Base-by-base conservation (phyloP, 2,329 filamentous ascomycete species). In the Alternaria metachromatica region DNA sequence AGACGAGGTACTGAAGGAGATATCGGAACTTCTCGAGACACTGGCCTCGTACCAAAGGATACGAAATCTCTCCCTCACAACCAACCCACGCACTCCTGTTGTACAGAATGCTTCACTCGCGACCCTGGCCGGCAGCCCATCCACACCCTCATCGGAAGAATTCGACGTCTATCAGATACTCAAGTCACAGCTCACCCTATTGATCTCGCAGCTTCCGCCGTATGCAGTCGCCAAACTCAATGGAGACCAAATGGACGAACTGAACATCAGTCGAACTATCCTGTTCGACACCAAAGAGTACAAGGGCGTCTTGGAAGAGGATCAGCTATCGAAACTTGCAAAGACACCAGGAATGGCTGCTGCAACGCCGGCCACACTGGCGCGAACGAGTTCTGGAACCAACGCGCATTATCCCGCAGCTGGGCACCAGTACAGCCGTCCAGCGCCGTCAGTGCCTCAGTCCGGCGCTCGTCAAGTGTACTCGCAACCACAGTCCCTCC, bases 151-250 rank as follows among this genome's bases (percentile, higher is more conserved):
- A 1, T 80, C 84, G 18, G 84, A 86, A 28, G 88, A 90, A 69
- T 77, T 84, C 41, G 82, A 83, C 43, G 82, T 87, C 0, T 97
- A 96, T 76, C 86, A 93, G 67, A 86, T 90, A 25, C 84, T 97
- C 56, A 93, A 91, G 76, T 87, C 89, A 5, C 92, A 94, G 75
- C 83, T 97, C 20, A 84, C 88, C 0, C 82, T 94, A 28, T 88
- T 97, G 66, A 87, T 97, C 64, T 86, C 90, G 68, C 88, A 87
- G 43, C 82, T 97, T 11, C 94, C 94, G 2, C 94, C 94, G 1
- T 96, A 93, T 75, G 92, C 92, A 1, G 91, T 97, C 23, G 90
- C 94, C 6, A 95, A 96, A 73, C 83, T 97, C 65, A 90, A 96
- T 72, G 93, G 93, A 10, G 91, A 96, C 76, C 92, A 94, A 77